Percentiles rank a stretch among this genome's conserved stretches.
Evolutionary conservation across 2,329 filamentous ascomycete species (phyloP).

Genomic region (Xylariaceae sp.): DNA sequence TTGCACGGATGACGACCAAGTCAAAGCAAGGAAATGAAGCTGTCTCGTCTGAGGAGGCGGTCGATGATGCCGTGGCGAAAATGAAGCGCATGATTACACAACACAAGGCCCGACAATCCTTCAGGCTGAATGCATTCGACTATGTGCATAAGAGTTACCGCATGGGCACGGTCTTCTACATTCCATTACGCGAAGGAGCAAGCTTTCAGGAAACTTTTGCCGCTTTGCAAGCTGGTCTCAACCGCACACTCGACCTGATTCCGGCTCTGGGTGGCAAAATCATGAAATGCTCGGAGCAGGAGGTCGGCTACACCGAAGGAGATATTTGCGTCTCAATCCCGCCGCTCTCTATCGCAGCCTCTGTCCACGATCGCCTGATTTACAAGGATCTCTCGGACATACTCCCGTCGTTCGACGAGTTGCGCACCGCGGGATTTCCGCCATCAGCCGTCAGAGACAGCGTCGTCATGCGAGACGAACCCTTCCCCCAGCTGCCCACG

Average conservation of each 20-base stretch:
- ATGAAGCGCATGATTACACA: conserved; percentile 20
- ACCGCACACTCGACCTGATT: conserved; percentile 35
- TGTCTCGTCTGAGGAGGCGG: not conserved
- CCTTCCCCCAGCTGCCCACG: conserved; percentile 25
- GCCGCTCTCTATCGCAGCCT: not conserved
- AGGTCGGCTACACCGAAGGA: conserved; percentile 30
- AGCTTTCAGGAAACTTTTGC: conserved; percentile 32
- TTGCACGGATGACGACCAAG: conserved; percentile 22
- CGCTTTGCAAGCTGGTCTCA: conserved; percentile 34
- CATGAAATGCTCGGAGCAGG: conserved; percentile 30
- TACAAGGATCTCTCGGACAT: conserved; percentile 30
- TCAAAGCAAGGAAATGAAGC: conserved; percentile 14
- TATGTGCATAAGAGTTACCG: conserved; percentile 33
- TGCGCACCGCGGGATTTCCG: conserved; percentile 27
- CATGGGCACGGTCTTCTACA: conserved; percentile 34
- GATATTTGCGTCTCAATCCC: conserved; percentile 26
- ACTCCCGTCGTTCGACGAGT: conserved; percentile 28
- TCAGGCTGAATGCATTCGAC: conserved; percentile 34
- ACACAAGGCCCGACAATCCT: conserved; percentile 30
- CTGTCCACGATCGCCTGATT: conserved; percentile 13
- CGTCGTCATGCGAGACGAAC: conserved; percentile 23
- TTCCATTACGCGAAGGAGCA: conserved; percentile 30
- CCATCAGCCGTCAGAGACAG: conserved; percentile 30
- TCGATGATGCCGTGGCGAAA: not conserved
- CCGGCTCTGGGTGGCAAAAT: conserved; percentile 37